These are phyloP conservation scores for Aethionema arabicum DNA, from an alignment of 345 rosid species.

Conservation along the genomic window DNA sequence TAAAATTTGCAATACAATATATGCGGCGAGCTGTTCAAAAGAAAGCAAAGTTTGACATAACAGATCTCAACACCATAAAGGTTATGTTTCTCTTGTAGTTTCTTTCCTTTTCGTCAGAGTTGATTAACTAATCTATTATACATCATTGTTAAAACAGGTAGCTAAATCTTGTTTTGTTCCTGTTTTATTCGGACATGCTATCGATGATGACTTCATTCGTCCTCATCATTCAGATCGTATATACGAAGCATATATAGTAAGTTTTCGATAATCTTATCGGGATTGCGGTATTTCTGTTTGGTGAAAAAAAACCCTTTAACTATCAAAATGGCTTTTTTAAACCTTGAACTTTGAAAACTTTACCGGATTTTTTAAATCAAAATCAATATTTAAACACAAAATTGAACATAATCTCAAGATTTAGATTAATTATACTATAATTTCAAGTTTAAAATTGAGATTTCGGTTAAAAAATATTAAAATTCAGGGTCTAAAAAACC, in stretches of 20 bases:
- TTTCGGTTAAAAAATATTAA: too few relatives aligned
- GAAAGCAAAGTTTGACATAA: slow-evolving; percentile 88
- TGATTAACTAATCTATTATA: background rate
- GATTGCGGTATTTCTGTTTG: too few relatives aligned
- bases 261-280: slow-evolving; percentile 27
- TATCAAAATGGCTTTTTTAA: too few relatives aligned
- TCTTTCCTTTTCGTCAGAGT: background rate
- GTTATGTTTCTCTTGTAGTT: slow-evolving; percentile 39
- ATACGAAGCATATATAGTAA: slow-evolving; percentile 77
- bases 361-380: background rate
- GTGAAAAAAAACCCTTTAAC: too few relatives aligned
- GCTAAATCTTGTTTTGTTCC: slow-evolving; percentile 92
- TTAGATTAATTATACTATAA: too few relatives aligned
- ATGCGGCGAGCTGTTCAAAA: slow-evolving; percentile 82
- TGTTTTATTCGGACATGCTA: slow-evolving; percentile 89
- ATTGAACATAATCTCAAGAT: too few relatives aligned
- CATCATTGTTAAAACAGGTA: slow-evolving; percentile 34
- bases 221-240: slow-evolving; percentile 92
- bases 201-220: slow-evolving; percentile 83
- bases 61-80: slow-evolving; percentile 76
- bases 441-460: too few relatives aligned
- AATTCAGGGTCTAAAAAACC: too few relatives aligned
- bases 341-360: slow-evolving; percentile 11
- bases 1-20: slow-evolving; percentile 88
- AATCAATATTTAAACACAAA: too few relatives aligned